Percentiles rank a stretch among this genome's conserved stretches.
These are phyloP conservation scores for Trifolium fragiferum DNA, from an alignment of 306 rosid species.

Conservation along the genomic window DNA sequence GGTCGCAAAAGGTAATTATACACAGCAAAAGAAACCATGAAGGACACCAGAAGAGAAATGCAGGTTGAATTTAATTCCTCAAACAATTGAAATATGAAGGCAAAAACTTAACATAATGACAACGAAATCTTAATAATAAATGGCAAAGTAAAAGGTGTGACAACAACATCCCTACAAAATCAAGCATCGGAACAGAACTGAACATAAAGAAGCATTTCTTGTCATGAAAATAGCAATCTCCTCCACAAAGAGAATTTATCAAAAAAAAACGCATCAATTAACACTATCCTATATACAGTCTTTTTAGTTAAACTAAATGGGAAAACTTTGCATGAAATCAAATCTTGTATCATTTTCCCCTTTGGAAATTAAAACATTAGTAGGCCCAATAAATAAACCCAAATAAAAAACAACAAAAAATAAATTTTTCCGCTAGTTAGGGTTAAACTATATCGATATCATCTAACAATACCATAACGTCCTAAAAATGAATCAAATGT, in stretches of 20 bases:
- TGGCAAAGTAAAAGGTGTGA: background rate
- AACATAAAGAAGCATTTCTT: background rate
- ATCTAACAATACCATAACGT: background rate
- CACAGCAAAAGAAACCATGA: background rate
- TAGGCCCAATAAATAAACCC: too few species aligned
- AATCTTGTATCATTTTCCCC: background rate
- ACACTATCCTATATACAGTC: background rate
- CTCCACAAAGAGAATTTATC: background rate
- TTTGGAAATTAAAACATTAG: background rate
- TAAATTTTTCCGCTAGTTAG: background rate
- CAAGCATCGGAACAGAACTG: background rate
- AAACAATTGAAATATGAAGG: background rate
- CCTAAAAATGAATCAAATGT: background rate
- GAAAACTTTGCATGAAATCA: background rate
- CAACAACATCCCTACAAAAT: background rate
- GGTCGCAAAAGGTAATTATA: background rate
- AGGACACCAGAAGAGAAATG: background rate
- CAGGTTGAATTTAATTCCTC: constrained; percentile 11
- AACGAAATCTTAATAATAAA: background rate
- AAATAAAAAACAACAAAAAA: background rate
- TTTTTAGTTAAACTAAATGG: background rate
- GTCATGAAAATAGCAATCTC: background rate
- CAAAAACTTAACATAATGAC: background rate
- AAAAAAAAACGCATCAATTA: background rate
- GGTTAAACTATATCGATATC: background rate